These are phyloP conservation scores for Myriosclerotinia duriaeana DNA, from an alignment of 2,329 filamentous ascomycete genomes.

Conservation along the genomic window DNA sequence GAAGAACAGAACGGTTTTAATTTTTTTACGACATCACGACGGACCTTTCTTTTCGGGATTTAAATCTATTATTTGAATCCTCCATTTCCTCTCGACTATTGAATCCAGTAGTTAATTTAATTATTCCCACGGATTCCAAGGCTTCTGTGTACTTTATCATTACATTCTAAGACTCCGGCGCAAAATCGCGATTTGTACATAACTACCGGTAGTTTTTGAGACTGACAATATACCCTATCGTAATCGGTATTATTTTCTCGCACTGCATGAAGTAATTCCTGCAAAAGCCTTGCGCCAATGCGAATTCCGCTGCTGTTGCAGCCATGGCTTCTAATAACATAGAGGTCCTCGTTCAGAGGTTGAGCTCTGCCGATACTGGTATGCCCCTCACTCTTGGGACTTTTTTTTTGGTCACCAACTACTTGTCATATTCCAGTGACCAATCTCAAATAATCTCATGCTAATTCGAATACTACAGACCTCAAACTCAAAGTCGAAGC, in stretches of 20 bases:
- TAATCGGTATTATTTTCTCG: not conserved
- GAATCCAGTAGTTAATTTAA: constrained; percentile 1
- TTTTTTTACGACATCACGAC: constrained; percentile 16
- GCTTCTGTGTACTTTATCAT: not conserved
- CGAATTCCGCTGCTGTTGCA: constrained; percentile 46
- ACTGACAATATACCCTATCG: constrained; percentile 9
- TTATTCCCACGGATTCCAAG: not conserved
- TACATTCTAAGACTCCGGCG: not conserved
- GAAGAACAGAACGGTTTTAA: constrained; percentile 8
- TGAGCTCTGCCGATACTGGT: constrained; percentile 48
- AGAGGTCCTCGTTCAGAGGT: constrained; percentile 59
- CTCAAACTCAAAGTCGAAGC: constrained; percentile 77
- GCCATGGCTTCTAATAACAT: constrained; percentile 61
- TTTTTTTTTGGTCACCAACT: constrained; percentile 9
- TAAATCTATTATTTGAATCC: constrained; percentile 1
- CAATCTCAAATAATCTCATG: not conserved
- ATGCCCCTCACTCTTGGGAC: constrained; percentile 22
- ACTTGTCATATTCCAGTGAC: not conserved
- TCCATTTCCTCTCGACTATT: not conserved
- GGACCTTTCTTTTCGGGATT: not conserved
- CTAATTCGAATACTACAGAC: constrained; percentile 54
- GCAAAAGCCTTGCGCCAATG: constrained; percentile 34
- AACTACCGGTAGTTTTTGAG: constrained; percentile 6
- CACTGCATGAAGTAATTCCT: constrained; percentile 21
- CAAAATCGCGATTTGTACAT: constrained; percentile 1